Base-by-base conservation (phyloP, 2,329 filamentous ascomycete genomes). In the Fonsecaea nubica region DNA sequence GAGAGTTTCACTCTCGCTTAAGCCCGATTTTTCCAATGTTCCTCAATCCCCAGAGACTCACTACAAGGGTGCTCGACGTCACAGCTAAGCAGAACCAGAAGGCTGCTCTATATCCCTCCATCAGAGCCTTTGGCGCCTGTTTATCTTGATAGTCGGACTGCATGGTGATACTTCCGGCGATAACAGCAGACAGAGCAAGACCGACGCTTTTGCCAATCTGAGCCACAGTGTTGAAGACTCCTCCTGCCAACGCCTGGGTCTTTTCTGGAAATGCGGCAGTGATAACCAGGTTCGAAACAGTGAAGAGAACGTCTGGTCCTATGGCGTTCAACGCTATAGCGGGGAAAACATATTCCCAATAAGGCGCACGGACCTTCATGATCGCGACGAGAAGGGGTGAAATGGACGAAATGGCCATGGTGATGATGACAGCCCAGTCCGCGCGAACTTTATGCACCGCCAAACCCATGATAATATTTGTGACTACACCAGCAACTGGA, bases 221-320 rank as follows among this genome's bases (percentile, higher is more conserved):
- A 0, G 82, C 77, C 0, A 84, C 78, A 0, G 86, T 87, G 66
- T 87, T 88, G 74, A 89, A 89, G 0, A 89, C 86, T 0, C 85
- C 86, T 0, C 87, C 87, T 0, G 86, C 86, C 0, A 89, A 77
- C 0, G 84, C 85, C 65, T 89, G 86, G 0, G 81, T 87, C 6
- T 85, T 77, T 15, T 81, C 77, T 0, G 85, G 83, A 68, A 88
- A 89, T 2, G 79, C 81, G 12, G 85, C 81, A 0, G 82, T 81
- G 12, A 88, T 82, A 3, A 74, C 76, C 25, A 89, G 80, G 32
- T 85, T 78, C 0, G 82, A 84, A 1, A 89, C 81, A 0, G 84
- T 88, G 72, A 87, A 88, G 7, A 89, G 77, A 2, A 74, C 74
- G 61, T 76, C 69, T 18, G 70, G 65, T 21, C 66, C 68, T 6